Evolutionary conservation across 2,329 filamentous ascomycete species (phyloP).

Genomic region (Aspergillus uvarum): DNA sequence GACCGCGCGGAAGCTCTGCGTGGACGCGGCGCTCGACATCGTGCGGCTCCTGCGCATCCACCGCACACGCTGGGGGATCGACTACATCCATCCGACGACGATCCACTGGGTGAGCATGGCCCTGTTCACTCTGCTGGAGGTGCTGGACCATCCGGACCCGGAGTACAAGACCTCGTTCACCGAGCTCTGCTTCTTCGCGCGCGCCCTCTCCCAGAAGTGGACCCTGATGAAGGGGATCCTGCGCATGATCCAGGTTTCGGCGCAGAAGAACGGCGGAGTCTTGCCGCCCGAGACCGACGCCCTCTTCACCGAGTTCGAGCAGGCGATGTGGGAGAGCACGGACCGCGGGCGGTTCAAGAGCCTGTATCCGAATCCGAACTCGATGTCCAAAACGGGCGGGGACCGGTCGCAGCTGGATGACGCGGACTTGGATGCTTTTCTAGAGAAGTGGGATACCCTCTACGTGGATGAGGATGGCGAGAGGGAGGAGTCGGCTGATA

Average conservation of each 20-base stretch:
- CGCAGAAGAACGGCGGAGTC: conserved; percentile 8
- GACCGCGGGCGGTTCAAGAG: conserved; percentile 20
- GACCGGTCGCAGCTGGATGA: conserved; percentile 13
- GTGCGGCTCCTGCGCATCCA: conserved; percentile 19
- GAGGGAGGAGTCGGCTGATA: not conserved
- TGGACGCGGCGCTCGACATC: conserved; percentile 20
- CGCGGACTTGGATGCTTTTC: conserved; percentile 17
- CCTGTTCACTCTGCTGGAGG: conserved; percentile 23
- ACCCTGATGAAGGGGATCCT: conserved; percentile 22
- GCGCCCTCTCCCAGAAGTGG: conserved; percentile 19
- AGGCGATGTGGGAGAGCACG: conserved; percentile 16
- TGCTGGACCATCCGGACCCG: conserved; percentile 13
- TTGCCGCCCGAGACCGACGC: conserved; percentile 19
- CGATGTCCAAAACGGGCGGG: not conserved
- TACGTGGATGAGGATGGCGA: not conserved
- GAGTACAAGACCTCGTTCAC: conserved; percentile 17
- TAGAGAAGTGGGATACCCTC: conserved; percentile 20
- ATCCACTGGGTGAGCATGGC: conserved; percentile 27
- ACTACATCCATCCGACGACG: conserved; percentile 24
- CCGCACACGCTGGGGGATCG: conserved; percentile 25
- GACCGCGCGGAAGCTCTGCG: conserved; percentile 10
- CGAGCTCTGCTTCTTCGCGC: conserved; percentile 17
- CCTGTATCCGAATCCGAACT: conserved; percentile 16
- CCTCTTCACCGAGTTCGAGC: conserved; percentile 21
- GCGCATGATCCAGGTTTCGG: conserved; percentile 23